phyloP scores from a whole-genome alignment of 345 rosid species.

The Populus pruinosa region DNA sequence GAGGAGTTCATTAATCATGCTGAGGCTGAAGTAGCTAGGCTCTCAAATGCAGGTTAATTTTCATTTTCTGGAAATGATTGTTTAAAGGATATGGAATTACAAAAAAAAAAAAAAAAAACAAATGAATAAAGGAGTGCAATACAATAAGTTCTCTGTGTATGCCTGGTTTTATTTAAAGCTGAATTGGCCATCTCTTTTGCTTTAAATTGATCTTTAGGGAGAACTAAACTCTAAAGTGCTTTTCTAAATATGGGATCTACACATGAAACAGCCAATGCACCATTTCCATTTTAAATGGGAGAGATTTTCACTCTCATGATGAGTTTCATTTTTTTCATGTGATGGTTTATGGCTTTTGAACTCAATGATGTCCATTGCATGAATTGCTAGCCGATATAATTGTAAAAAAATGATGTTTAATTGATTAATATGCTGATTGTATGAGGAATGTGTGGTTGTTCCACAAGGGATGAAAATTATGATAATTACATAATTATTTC shows the following conservation, averaged over 20 bases:
- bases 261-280: neutral
- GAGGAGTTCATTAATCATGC: slow-evolving; percentile 64
- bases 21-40: slow-evolving; percentile 79
- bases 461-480: neutral
- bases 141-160: neutral
- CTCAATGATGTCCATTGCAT: neutral
- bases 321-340: neutral
- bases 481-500: neutral
- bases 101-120: neutral
- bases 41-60: slow-evolving; percentile 75
- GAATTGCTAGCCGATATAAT: neutral
- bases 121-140: no score
- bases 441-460: neutral
- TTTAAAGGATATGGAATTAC: neutral
- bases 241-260: neutral
- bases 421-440: neutral
- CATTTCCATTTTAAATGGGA: neutral
- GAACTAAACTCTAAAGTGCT: neutral
- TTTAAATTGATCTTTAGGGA: neutral
- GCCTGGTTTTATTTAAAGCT: neutral
- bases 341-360: neutral
- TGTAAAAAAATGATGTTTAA: neutral
- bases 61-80: slow-evolving; percentile 2
- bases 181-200: neutral
- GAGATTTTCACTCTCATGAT: neutral